These are phyloP conservation scores for Capniomyces stellatus DNA, from an alignment of 371 early-diverging fungal genomes.

Conservation along the genomic window DNA sequence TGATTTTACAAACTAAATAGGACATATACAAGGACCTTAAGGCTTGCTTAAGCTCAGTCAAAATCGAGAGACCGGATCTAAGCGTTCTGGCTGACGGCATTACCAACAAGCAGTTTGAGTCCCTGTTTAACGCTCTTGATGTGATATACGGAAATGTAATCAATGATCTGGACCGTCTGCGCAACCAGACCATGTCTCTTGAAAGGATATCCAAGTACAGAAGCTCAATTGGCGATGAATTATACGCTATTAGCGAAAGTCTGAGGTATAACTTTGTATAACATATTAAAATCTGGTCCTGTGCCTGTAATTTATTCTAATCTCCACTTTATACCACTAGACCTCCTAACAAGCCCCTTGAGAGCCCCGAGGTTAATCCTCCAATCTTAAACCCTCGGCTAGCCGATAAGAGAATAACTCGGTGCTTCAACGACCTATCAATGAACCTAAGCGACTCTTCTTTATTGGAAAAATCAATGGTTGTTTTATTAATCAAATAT, in stretches of 20 bases:
- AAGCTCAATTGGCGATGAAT: constrained; percentile 25
- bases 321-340: constrained; percentile 4
- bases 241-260: constrained; percentile 21
- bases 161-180: constrained; percentile 20
- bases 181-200: constrained; percentile 17
- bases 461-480: constrained; percentile 16
- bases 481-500: background rate
- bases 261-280: background rate
- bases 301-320: background rate
- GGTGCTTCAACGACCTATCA: constrained; percentile 16
- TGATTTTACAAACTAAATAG: background rate
- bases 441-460: constrained; percentile 23
- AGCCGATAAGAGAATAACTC: background rate
- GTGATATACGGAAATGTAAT: constrained; percentile 14
- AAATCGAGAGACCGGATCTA: constrained; percentile 15
- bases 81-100: constrained; percentile 12
- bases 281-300: background rate
- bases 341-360: constrained; percentile 14
- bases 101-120: constrained; percentile 10
- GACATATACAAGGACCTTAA: constrained; percentile 9
- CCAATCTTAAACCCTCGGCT: background rate
- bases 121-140: constrained; percentile 17
- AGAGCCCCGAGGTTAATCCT: background rate
- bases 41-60: constrained; percentile 15
- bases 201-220: constrained; percentile 24